Evolutionary conservation across 2,329 filamentous ascomycete species (phyloP), one percentile per base, ranked within the genome.

Genomic region (Penicillium sp.): DNA sequence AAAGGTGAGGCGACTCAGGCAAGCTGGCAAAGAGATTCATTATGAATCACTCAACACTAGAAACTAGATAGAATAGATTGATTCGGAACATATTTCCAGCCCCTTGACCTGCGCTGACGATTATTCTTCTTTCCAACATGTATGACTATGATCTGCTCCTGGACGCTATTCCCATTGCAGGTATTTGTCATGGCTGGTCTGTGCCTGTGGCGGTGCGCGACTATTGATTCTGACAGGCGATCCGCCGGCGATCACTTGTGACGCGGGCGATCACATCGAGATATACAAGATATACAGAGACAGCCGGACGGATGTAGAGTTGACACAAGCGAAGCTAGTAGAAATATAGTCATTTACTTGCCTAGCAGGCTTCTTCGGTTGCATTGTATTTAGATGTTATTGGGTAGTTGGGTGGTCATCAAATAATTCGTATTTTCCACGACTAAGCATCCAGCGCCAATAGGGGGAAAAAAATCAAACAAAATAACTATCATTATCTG

Each of bases 161-260:
- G 13, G 4, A 39, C 49, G 49, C 53, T 51, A 55, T 47, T 6
- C 33, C 35, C 43, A 37, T 22, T 51, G 4, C 24, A 57, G 41
- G 57, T 62, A 67, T 67, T 67, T 67, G 64, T 66, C 64, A 65
- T 43, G 47, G 16, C 46, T 55, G 60, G 58, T 60, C 60, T 56
- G 59, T 63, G 57, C 56, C 55, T 64, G 66, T 67, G 66, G 64
- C 66, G 66, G 64, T 66, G 64, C 64, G 55, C 33, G 41, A 59
- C 64, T 68, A 68, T 68, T 58, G 64, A 68, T 66, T 66, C n/a
- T 59, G 58, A 61, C 58, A 63, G 56, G 57, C 41, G 59, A 57
- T 59, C 62, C 51, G 54, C 55, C n/a, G 63, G 22, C 57, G 59
- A 64, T 60, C 62, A 55, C 59, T 61, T 37, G 33, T 50, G 33